Base-by-base conservation (phyloP, 2,329 filamentous ascomycete species). In the Paracoccidioides lutzii region DNA sequence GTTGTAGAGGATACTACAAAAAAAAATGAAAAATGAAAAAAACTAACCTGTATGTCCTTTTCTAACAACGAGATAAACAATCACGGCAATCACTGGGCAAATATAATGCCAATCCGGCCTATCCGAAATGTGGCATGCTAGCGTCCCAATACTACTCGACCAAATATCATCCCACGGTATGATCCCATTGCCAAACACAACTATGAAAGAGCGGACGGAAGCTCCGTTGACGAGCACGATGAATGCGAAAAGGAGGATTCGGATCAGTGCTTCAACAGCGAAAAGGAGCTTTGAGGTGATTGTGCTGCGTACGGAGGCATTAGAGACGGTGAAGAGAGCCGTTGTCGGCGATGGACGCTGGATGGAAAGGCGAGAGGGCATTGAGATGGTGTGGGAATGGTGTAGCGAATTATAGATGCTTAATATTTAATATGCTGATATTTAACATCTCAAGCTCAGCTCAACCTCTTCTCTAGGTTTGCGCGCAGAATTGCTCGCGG, bases 301-400 rank as follows among this genome's bases (percentile, higher is more conserved):
- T 14, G 74, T 78, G 8, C 68, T 69, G 40, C 71, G 72, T 10
- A 70, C 66, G 10, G 87, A 82, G 46, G 83, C 81, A 57, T 90
- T 96, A 40, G 90, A 93, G 55, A 96, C 88, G 35, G 87, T 94
- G 77, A 91, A 97, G 62, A 88, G 86, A 67, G 88, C 84, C n/a
- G 93, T 95, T 2, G 90, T 94, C 49, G 88, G 85, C 30, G 93
- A 90, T 52, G 88, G 87, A 59, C 70, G 70, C 54, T 67, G 65
- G 45, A 68, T 58, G 45, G 63, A 66, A 35, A 73, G 68, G 57
- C 65, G 80, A 44, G 79, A 80, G 61, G 87, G 77, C 84, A 88
- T 87, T 41, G 49, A 56, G 41, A 30, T 10, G 32, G 15, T 14
- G 33, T 37, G 35, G 32, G 3, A 15, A 32, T 32, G 7, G 14